Evolutionary conservation across 2,329 filamentous ascomycete species (phyloP).

Genomic region (Talaromyces verruculosus): DNA sequence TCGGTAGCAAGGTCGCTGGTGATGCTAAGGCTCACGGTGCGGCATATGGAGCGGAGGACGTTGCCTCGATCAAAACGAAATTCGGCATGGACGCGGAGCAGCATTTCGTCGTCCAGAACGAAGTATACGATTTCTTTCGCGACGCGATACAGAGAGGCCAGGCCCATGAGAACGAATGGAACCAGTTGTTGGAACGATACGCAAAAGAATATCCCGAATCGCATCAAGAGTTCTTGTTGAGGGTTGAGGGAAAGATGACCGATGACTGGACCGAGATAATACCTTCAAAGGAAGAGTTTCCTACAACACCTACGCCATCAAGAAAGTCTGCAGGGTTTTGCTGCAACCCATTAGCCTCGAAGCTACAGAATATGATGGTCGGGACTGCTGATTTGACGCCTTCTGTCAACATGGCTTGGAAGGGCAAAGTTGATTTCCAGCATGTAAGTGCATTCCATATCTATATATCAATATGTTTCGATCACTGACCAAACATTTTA

Average conservation of each 20-base stretch:
- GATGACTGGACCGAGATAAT: constrained; percentile 54
- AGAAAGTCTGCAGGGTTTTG: constrained; percentile 51
- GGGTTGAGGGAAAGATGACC: constrained; percentile 51
- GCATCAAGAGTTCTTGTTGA: constrained; percentile 50
- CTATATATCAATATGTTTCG: not conserved
- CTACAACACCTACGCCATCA: constrained; percentile 52
- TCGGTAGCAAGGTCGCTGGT: constrained; percentile 49
- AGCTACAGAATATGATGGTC: constrained; percentile 53
- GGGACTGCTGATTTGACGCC: constrained; percentile 56
- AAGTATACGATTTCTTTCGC: constrained; percentile 55
- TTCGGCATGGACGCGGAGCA: constrained; percentile 53
- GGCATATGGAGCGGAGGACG: constrained; percentile 56
- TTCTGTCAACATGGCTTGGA: constrained; percentile 58
- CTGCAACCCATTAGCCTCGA: constrained; percentile 54
- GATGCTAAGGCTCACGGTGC: constrained; percentile 59
- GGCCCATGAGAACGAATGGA: constrained; percentile 51
- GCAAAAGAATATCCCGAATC: constrained; percentile 48
- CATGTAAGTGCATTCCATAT: constrained; percentile 36
- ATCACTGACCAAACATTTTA: constrained; percentile 14
- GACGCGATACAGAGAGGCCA: constrained; percentile 51
- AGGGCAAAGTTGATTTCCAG: constrained; percentile 54
- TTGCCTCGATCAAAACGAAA: constrained; percentile 55
- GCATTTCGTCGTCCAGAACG: constrained; percentile 48
- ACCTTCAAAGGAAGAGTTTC: constrained; percentile 45
- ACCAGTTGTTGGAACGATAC: constrained; percentile 48